Percentiles rank a stretch among this genome's conserved stretches.
Evolutionary conservation across 345 rosid genomes (phyloP).

Genomic region (Excoecaria cochinchinensis): DNA sequence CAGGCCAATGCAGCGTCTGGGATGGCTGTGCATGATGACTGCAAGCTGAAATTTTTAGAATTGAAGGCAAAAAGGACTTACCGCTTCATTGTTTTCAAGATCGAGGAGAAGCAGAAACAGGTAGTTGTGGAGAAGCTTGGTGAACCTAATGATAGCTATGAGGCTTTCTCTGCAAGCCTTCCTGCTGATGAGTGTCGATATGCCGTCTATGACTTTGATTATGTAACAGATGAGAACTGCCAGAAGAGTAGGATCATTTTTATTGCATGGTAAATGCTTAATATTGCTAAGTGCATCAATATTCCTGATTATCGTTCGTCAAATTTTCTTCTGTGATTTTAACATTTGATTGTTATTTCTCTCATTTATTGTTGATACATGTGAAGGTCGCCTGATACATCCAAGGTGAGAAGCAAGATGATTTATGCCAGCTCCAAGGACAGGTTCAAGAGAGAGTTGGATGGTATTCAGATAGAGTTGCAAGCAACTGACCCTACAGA

Average conservation of each 20-base stretch:
- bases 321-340: not conserved
- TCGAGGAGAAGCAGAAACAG: slow-evolving; percentile 66
- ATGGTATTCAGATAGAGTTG: slow-evolving; percentile 64
- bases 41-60: slow-evolving; percentile 66
- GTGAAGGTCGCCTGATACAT: slow-evolving; percentile 58
- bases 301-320: not conserved
- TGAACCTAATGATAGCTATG: slow-evolving; percentile 52
- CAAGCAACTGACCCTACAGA: slow-evolving; percentile 73
- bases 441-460: slow-evolving; percentile 64
- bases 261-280: slow-evolving; percentile 52
- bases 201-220: slow-evolving; percentile 68
- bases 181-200: slow-evolving; percentile 69
- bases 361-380: not conserved
- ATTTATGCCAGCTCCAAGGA: slow-evolving; percentile 73
- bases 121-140: slow-evolving; percentile 67
- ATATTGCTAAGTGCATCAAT: not conserved
- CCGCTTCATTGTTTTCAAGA: slow-evolving; percentile 63
- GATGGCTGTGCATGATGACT: slow-evolving; percentile 71
- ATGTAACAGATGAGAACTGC: slow-evolving; percentile 59
- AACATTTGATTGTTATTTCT: not conserved
- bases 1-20: slow-evolving; percentile 72
- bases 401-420: slow-evolving; percentile 73
- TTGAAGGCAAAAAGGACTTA: slow-evolving; percentile 64
- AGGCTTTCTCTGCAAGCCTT: slow-evolving; percentile 55
- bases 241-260: slow-evolving; percentile 70